Evolutionary conservation across 345 rosid species (phyloP).

Genomic region (Triadica sebifera): DNA sequence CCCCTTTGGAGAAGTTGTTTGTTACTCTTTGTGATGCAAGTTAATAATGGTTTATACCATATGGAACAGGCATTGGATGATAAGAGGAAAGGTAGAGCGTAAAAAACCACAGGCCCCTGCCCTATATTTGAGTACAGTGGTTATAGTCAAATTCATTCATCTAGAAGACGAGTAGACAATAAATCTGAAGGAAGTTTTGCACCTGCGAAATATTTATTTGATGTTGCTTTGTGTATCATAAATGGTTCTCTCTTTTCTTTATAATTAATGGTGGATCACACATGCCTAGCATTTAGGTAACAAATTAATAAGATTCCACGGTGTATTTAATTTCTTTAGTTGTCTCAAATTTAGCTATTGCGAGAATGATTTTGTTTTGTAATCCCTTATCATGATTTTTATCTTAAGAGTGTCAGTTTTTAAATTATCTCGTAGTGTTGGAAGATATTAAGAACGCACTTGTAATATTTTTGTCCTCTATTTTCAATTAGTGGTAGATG

Average conservation of each 20-base stretch:
- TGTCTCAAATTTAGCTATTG: background rate
- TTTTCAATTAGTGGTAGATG: background rate
- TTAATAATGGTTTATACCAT: background rate
- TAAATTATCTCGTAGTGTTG: no score
- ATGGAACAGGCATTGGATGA: constrained; percentile 69
- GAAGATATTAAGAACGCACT: no score
- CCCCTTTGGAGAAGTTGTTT: background rate
- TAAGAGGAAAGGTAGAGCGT: constrained; percentile 66
- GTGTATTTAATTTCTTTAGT: background rate
- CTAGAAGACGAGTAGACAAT: constrained; percentile 21
- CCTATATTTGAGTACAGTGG: background rate
- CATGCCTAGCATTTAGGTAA: background rate
- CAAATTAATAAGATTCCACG: background rate
- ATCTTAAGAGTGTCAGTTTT: background rate
- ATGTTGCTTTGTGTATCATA: background rate
- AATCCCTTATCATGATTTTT: background rate
- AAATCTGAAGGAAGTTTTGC: constrained; percentile 20
- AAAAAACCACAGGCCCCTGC: background rate
- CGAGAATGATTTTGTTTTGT: no score
- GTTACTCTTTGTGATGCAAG: background rate
- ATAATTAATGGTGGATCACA: constrained; percentile 3
- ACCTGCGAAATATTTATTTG: background rate
- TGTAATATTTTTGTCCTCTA: background rate
- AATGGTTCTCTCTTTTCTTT: background rate
- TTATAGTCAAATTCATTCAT: constrained; percentile 19